Evolutionary conservation across 345 rosid species (phyloP), one percentile per base, ranked within the genome.

Genomic region (Camelina hispida): DNA sequence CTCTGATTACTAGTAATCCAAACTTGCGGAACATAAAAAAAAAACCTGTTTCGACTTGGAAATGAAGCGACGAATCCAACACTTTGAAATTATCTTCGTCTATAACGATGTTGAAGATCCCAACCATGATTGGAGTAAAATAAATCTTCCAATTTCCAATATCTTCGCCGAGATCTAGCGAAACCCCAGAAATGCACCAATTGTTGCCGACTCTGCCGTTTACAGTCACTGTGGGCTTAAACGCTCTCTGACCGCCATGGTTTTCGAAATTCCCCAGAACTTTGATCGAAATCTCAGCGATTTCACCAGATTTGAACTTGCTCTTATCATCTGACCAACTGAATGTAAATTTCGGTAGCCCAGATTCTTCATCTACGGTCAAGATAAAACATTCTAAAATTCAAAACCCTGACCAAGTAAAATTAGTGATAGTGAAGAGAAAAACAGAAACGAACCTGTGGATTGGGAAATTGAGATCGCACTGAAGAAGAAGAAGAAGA

Each of bases 51-150:
- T 70, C 65, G 18, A 85, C 92, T 17, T 84, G 47, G 63, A 86
- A 91, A 72, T 94, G 89, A 52, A 94, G 95, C 3, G 97, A 91
- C 10, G 98, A 89, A 84, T 88, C 97, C 22, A 90, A 53, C 7
- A 91, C 93, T 84, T 80, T 73, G 62, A 87, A 88, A 40, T 67
- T 79, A 14, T 82, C 85, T 10, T 91, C 97, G 18, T 56, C 69
- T 66, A 90, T 77, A 56, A 91, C 59, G 56, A 90, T 46, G 76
- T 86, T 87, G 60, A 90, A 90, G 18, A 84, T 46, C 4, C 97
- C 96, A 1, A 78, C 83, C 69, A 79, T 22, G 54, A 94, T 84
- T 2, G 98, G 93, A 76, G 50, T 78, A 76, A 94, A 90, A 16
- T 64, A 38, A 42, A 94, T 86, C 73, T 84, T 72, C 95, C 95